Base-by-base conservation (phyloP, 805 yeast genomes). In the Metschnikowia kofuensis region DNA sequence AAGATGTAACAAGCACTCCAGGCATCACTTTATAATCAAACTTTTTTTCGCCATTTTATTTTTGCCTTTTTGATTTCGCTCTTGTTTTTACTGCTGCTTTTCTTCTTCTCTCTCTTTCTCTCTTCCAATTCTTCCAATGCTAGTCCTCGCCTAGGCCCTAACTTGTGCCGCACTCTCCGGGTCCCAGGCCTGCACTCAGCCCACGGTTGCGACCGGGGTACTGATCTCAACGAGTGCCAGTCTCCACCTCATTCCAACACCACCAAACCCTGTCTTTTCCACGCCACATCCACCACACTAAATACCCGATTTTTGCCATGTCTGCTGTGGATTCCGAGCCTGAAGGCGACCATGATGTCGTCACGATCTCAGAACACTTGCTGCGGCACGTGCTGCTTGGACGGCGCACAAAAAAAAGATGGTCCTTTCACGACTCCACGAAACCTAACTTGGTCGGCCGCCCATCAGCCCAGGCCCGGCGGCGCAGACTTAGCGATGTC, bases 401-500 rank as follows among this genome's bases (percentile, higher is more conserved):
- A 13, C 61, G 66, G 50, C 58, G 75, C 46, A 70, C 74, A 16
- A 66, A 65, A 38, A 70, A 72, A 50, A 56, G 77, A 50, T 72
- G 77, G 77, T 70, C 75, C 10, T 72, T 72, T 56, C 74, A 70
- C 56, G 62, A 66, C 57, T 60, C 61, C 48, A 54, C 67, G 42
- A 61, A 62, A 47, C 74, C 76, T 11, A 67, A 70, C 54, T 65
- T 72, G 54, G 66, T 69, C 12, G 73, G 67, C 38, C 52, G 65
- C 34, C 69, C 71, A 2, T 53, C 62, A 26, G 64, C 56, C 44
- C 50, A 64, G 34, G 52, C 58, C 35, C 61, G 65, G 12, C 55
- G 60, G 42, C 51, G 77, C 45, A 55, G 78, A 49, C 59, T 70
- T 40, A 70, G 75, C 49, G 77, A 73, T 49, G 65, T 69, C 35